Evolutionary conservation across 1,139 yeast genomes (phyloP).

Genomic region (Magnusiomyces clavatus): DNA sequence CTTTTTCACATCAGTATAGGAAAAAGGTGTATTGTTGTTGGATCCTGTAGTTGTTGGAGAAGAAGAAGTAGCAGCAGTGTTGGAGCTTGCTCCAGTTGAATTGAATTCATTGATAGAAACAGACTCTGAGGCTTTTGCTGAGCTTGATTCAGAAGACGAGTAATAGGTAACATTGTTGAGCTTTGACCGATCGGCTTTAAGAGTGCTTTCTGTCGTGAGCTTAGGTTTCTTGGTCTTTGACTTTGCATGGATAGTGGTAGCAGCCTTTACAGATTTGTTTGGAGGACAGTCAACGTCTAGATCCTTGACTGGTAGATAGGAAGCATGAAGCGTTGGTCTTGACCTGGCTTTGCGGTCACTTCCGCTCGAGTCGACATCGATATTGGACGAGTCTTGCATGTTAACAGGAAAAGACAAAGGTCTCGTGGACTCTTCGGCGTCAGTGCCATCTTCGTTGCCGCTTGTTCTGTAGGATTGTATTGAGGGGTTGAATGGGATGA

Average conservation of each 20-base stretch:
- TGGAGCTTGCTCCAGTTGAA: background rate
- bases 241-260: too few species aligned
- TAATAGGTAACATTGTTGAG: too few species aligned
- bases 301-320: slow-evolving; percentile 1
- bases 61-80: background rate
- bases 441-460: background rate
- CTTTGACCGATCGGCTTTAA: too few species aligned
- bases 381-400: too few species aligned
- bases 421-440: background rate
- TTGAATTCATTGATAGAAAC: background rate
- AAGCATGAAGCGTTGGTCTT: background rate
- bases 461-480: background rate
- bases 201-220: too few species aligned
- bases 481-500: slow-evolving; percentile 13
- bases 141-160: too few species aligned
- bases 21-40: background rate
- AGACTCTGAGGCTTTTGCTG: background rate
- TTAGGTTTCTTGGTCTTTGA: too few species aligned
- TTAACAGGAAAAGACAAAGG: too few species aligned
- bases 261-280: background rate
- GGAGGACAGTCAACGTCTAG: slow-evolving; percentile 2
- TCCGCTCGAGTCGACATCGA: too few species aligned
- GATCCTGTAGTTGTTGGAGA: background rate
- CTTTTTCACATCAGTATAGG: too few species aligned
- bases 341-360: too few species aligned